These are phyloP conservation scores for Entomortierella beljakovae DNA, from an alignment of 192 early-diverging fungal species.

Conservation along the genomic window DNA sequence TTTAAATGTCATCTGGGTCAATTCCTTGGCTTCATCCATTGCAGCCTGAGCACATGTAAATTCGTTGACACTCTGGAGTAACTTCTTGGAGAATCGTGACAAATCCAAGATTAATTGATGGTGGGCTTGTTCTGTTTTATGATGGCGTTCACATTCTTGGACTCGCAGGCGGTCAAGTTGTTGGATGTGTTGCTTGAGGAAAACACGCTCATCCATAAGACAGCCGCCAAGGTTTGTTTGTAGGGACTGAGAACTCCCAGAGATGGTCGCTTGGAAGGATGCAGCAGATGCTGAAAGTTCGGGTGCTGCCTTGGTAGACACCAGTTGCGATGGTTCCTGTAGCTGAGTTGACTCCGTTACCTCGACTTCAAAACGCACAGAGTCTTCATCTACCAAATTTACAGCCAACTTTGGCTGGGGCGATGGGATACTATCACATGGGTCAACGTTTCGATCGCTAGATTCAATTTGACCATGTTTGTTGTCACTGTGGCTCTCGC, in stretches of 20 bases:
- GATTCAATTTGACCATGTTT: neutral
- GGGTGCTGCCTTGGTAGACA: neutral
- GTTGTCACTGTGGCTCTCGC: neutral
- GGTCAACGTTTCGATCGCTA: neutral
- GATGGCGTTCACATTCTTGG: slow-evolving; percentile 14
- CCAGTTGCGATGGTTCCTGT: neutral
- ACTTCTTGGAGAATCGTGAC: slow-evolving; percentile 15
- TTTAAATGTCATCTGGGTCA: slow-evolving; percentile 13
- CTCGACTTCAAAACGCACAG: neutral
- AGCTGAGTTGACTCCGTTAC: neutral
- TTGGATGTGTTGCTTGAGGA: slow-evolving; percentile 39
- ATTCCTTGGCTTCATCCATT: slow-evolving; percentile 27
- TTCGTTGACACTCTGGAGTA: slow-evolving; percentile 20
- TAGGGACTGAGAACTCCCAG: slow-evolving; percentile 36
- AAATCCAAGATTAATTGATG: slow-evolving; percentile 19
- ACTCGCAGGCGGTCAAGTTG: slow-evolving; percentile 15
- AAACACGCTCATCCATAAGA: slow-evolving; percentile 37
- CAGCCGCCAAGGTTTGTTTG: slow-evolving; percentile 12
- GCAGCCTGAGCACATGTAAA: slow-evolving; percentile 40
- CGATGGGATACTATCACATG: neutral
- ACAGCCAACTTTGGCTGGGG: neutral
- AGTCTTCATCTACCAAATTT: no score
- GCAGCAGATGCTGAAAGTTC: neutral
- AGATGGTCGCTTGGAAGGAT: slow-evolving; percentile 28
- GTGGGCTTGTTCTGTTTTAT: slow-evolving; percentile 13